Base-by-base conservation (phyloP, 2,329 filamentous ascomycete genomes). In the Coniochaeta sp. region DNA sequence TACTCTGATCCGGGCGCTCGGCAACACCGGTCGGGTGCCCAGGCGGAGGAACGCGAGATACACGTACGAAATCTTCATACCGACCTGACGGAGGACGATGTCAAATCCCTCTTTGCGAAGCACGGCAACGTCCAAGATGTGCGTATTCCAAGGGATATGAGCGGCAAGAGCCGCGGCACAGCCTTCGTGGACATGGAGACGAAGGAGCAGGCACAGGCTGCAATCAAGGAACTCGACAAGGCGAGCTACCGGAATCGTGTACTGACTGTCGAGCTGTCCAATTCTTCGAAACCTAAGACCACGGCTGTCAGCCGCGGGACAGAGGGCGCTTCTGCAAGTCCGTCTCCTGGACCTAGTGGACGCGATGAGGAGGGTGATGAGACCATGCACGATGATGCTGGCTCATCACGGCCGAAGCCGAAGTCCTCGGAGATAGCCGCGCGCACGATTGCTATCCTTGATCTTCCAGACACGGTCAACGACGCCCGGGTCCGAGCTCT, bases 381-480 rank as follows among this genome's bases (percentile, higher is more conserved):
- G 55, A 67, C 71, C 32, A 79, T 75, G 68, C 59, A 70, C 0
- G 72, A 76, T 24, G 63, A 66, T 26, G 63, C 34, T 7, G 10
- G 16, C 60, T 16, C 56, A 57, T 24, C 38, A 19, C 62, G 56
- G 22, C 47, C 22, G 7, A 42, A n/a, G 7, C 55, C 80, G 0
- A 73, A 76, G 8, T 1, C 54, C 6, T 72, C 72, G 6, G 80
- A 85, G 17, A 81, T 84, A 22, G 73, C 79, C 32, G 84, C 87
- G 57, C 87, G 91, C 58, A 95, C 90, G 0, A 81, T 98, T 57
- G 89, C 88, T 10, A 78, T 99, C 30, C 84, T 97, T 74, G 89
- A 93, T 63, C 79, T 99, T 1, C 91, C 95, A 0, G 95, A 98
- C 69, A 98, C 93, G 0, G 85, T 98, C 68, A 97, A 96, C 65